Evolutionary conservation across 2,329 filamentous ascomycete genomes (phyloP).

Genomic region (Colletotrichum musicola): DNA sequence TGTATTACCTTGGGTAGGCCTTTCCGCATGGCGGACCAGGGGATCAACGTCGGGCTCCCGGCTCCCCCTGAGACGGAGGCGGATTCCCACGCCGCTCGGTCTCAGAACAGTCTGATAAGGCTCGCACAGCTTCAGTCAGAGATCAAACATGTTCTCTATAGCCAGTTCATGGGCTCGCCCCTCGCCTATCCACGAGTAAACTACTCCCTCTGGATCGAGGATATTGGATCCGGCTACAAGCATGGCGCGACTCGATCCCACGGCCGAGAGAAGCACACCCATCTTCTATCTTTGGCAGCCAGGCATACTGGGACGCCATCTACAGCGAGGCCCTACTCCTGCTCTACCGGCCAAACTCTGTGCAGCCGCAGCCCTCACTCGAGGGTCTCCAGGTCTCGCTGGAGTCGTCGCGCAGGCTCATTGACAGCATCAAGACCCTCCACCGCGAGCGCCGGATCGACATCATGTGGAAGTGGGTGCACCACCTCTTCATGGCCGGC

Average conservation of each 20-base stretch:
- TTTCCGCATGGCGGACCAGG: conserved; percentile 46
- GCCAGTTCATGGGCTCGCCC: conserved; percentile 42
- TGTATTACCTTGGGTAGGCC: conserved; percentile 46
- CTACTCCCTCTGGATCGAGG: conserved; percentile 44
- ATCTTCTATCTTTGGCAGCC: conserved; percentile 45
- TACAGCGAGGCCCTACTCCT: conserved; percentile 48
- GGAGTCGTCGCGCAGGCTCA: conserved; percentile 46
- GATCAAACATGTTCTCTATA: conserved; percentile 49
- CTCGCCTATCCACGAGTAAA: conserved; percentile 47
- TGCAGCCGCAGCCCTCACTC: conserved; percentile 40
- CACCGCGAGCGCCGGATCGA: conserved; percentile 48
- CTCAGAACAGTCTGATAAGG: conserved; percentile 46
- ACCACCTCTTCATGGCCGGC: conserved; percentile 50
- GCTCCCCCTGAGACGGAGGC: neutral
- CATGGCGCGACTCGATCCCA: conserved; percentile 48
- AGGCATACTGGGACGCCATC: conserved; percentile 48
- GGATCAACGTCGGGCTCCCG: conserved; percentile 43
- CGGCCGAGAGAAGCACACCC: conserved; percentile 43
- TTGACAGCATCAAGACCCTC: conserved; percentile 45
- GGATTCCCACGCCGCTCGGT: conserved; percentile 41
- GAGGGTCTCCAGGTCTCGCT: conserved; percentile 44
- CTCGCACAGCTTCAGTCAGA: conserved; percentile 49
- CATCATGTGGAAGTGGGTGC: conserved; percentile 48
- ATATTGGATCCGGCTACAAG: conserved; percentile 47
- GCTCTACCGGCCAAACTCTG: conserved; percentile 47